phyloP scores from a whole-genome alignment of 768 basidiomycete species.

The Leccinum incarnatum region DNA sequence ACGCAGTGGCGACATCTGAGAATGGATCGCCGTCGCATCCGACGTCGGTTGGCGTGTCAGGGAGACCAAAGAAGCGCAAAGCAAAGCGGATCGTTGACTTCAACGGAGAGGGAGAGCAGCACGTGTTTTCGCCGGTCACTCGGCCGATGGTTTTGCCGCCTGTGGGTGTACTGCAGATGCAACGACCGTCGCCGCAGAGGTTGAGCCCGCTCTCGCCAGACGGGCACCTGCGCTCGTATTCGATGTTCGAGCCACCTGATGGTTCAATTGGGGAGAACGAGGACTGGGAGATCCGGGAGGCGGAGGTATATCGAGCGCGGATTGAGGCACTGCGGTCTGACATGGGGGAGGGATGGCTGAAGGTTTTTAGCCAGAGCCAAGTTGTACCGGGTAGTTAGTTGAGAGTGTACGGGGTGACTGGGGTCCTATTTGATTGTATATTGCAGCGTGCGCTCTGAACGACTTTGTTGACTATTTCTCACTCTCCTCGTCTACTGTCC shows the following conservation, averaged over 20 bases:
- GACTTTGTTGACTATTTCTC: constrained; percentile 21
- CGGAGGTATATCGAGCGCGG: constrained; percentile 69
- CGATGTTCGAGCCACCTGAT: constrained; percentile 57
- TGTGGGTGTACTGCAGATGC: not conserved
- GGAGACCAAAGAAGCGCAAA: constrained; percentile 56
- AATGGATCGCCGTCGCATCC: constrained; percentile 34
- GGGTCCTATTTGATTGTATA: constrained; percentile 27
- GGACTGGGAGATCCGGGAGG: constrained; percentile 43
- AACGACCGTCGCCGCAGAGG: constrained; percentile 19
- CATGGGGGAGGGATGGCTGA: constrained; percentile 88
- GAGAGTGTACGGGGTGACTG: constrained; percentile 25
- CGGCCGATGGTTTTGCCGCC: constrained; percentile 2
- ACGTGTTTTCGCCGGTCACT: constrained; percentile 32
- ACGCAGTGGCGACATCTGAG: constrained; percentile 18
- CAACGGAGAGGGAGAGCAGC: constrained; percentile 43
- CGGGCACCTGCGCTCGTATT: constrained; percentile 17
- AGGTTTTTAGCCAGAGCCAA: constrained; percentile 73
- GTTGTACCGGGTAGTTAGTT: not conserved
- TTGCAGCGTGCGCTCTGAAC: not conserved
- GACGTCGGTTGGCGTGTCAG: constrained; percentile 43
- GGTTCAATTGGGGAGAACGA: not conserved
- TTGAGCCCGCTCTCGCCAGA: constrained; percentile 15
- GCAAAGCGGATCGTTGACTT: constrained; percentile 78
- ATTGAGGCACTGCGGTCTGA: constrained; percentile 84
- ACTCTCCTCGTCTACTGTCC: constrained; percentile 13